phyloP scores from a whole-genome alignment of 345 rosid genomes.

The Draba incana region DNA sequence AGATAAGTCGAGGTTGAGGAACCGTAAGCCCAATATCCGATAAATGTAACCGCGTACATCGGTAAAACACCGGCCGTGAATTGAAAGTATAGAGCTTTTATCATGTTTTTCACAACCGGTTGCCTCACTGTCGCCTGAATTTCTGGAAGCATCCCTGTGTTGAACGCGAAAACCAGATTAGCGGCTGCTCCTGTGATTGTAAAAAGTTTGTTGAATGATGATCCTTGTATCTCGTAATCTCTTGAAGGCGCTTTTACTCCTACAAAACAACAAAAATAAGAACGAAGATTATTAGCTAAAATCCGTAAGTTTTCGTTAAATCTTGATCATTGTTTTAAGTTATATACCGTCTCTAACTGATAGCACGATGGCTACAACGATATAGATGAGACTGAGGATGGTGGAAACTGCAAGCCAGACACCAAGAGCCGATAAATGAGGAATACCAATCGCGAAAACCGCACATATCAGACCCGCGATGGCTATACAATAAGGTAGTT shows the following conservation, averaged over 20 bases:
- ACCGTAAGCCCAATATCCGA: slow-evolving; percentile 99
- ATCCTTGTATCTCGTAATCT: slow-evolving; percentile 72
- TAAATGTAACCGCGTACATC: slow-evolving; percentile 65
- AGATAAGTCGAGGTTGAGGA: slow-evolving; percentile 66
- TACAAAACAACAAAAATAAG: slow-evolving; percentile 36
- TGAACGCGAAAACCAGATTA: slow-evolving; percentile 83
- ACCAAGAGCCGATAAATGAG: slow-evolving; percentile 84
- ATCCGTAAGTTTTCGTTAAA: not conserved
- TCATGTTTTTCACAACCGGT: slow-evolving; percentile 81
- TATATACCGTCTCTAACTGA: slow-evolving; percentile 71
- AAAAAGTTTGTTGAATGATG: slow-evolving; percentile 54
- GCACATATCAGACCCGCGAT: slow-evolving; percentile 60
- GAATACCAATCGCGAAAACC: slow-evolving; percentile 76
- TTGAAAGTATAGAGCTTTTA: slow-evolving; percentile 84
- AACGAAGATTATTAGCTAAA: not conserved
- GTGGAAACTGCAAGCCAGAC: slow-evolving; percentile 90
- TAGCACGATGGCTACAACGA: slow-evolving; percentile 58
- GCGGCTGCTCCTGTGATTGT: slow-evolving; percentile 81
- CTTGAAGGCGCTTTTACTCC: slow-evolving; percentile 68
- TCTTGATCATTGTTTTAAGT: slow-evolving; percentile 6
- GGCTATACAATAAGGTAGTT: slow-evolving; percentile 58
- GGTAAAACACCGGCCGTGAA: slow-evolving; percentile 77
- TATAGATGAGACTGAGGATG: slow-evolving; percentile 62
- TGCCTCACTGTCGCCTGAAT: slow-evolving; percentile 86
- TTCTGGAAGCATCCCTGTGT: slow-evolving; percentile 99